Conservation (phyloP, 179 eudicot species). For the Beta corolliflora region DNA sequence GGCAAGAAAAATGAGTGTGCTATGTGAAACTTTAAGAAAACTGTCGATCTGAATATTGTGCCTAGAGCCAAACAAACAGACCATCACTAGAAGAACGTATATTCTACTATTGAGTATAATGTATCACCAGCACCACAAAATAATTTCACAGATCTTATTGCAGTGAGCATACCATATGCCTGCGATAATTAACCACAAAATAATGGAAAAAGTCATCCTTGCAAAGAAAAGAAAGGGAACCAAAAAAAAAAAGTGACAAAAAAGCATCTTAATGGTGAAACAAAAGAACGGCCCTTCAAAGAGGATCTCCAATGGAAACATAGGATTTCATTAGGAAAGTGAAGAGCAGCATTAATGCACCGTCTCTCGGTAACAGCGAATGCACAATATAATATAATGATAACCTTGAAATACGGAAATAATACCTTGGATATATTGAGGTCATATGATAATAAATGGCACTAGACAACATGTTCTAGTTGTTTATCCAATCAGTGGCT, state of each 20-base stretch:
- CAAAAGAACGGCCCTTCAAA: not conserved
- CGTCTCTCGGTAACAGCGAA: not conserved
- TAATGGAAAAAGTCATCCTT: not conserved
- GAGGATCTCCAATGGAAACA: not conserved
- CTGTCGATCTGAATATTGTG: not conserved
- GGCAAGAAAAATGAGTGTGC: not conserved
- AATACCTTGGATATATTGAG: not conserved
- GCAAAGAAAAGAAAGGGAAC: not conserved
- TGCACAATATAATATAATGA: not conserved
- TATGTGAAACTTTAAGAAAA: not conserved
- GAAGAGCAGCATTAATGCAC: not conserved
- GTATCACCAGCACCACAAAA: not conserved
- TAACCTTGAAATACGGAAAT: not conserved
- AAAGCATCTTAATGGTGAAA: not conserved
- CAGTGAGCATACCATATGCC: not conserved
- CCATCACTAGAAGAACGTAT: not conserved
- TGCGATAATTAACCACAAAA: not conserved
- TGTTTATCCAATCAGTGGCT: not conserved
- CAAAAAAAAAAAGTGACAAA: not conserved
- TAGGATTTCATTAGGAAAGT: not conserved
- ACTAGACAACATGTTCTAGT: not conserved
- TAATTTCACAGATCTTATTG: not conserved
- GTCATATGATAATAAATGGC: too few species aligned
- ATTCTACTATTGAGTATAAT: not conserved
- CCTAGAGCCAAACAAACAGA: not conserved